A percentile compares a stretch with the other conserved stretches of the same genome.
phyloP scores from a whole-genome alignment of 169 alveolate species.

The Plasmodium gaboni region DNA sequence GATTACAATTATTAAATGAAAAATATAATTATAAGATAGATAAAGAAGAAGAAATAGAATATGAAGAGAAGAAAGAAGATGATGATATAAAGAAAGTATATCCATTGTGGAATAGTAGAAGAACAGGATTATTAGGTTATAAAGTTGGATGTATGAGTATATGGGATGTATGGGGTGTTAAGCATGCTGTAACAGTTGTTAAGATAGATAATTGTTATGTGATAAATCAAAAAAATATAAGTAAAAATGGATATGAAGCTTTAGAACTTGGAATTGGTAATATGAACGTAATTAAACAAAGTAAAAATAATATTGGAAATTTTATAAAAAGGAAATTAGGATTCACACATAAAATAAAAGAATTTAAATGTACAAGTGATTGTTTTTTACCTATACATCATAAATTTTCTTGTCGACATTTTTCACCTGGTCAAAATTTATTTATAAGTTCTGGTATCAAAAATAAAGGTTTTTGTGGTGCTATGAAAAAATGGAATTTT shows the following conservation, averaged over 20 bases:
- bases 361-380: conserved; percentile 90
- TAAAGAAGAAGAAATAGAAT: conserved; percentile 53
- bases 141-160: conserved; percentile 91
- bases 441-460: conserved; percentile 90
- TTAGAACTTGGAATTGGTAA: conserved; percentile 89
- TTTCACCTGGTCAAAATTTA: conserved; percentile 92
- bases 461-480: conserved; percentile 90
- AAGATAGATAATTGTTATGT: conserved; percentile 89
- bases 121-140: conserved; percentile 88
- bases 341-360: conserved; percentile 86
- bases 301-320: conserved; percentile 87
- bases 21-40: conserved; percentile 63
- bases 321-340: conserved; percentile 85
- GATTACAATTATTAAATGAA: conserved; percentile 68
- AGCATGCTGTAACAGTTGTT: conserved; percentile 89
- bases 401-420: conserved; percentile 88
- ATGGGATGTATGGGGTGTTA: conserved; percentile 93
- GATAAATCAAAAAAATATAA: conserved; percentile 85
- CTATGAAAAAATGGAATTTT: conserved; percentile 90
- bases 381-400: conserved; percentile 90
- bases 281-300: conserved; percentile 81
- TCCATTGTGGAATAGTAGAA: conserved; percentile 73
- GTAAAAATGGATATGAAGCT: conserved; percentile 91
- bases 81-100: conserved; percentile 53
- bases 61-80: conserved; percentile 69